Base-by-base conservation (phyloP, 1,284 basidiomycete species). In the Chalciporus sp. region DNA sequence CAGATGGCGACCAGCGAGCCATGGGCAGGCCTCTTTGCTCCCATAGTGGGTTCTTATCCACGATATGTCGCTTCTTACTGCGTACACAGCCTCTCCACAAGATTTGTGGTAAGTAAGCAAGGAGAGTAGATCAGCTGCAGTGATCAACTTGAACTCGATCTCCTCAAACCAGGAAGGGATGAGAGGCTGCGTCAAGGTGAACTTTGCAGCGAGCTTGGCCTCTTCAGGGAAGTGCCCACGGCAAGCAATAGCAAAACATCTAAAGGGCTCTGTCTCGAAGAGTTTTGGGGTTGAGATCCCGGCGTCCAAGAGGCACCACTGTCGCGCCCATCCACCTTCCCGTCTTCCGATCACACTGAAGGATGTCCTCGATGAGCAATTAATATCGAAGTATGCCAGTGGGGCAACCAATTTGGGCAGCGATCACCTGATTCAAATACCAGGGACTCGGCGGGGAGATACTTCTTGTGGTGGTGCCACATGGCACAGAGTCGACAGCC, bases 41-140 rank as follows among this genome's bases (percentile, higher is more conserved):
- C 35, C 35, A 12, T 63, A 68, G 33, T 65, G 56, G 9, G 42
- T 19, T 29, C n/a, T 35, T 27, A 65, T 56, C 66, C 64, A 67
- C 6, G 39, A 47, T 1, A 55, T 0, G 23, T 23, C 23, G 6
- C 23, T 23, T 23, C 23, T 23, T 23, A 23, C 3, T 3, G 23
- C 44, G 27, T 61, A 53, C 0, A 58, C 61, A 3, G 61, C 55
- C 7, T 55, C 31, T 12, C 42, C 40, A n/a, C 61, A 68, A 7
- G 20, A 42, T 11, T 23, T 46, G 27, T 66, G 65, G n/a, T 61
- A 68, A 17, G 63, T 46, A 3, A 69, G 53, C 7, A 69, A 40
- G 0, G 47, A 19, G 14, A 69, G 61, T 7, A 67, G 47, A 40
- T 67, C 61, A 14, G 47, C 12, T 1, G 58, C 48, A 7, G 39